phyloP scores from a whole-genome alignment of 257 asterid genomes.

The Solanum virginianum region DNA sequence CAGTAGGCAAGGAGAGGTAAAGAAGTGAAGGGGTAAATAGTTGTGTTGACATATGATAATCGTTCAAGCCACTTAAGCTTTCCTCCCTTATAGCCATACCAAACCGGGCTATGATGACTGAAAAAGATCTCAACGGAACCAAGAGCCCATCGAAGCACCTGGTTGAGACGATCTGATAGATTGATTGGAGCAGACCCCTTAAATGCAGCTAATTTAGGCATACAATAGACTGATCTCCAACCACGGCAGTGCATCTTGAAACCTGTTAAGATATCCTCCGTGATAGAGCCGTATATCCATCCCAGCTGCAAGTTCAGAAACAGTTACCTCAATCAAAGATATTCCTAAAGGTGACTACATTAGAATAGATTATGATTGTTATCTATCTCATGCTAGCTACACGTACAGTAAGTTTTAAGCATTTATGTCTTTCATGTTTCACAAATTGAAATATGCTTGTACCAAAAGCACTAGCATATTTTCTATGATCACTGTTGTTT shows the following conservation, averaged over 20 bases:
- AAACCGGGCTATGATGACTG: conserved; percentile 77
- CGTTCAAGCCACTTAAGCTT: conserved; percentile 89
- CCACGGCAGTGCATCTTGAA: conserved; percentile 98
- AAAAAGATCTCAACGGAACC: conserved; percentile 92
- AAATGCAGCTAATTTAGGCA: conserved; percentile 76
- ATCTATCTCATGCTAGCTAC: background rate
- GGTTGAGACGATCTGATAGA: conserved; percentile 90
- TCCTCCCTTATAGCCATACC: conserved; percentile 77
- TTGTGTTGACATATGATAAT: conserved; percentile 67
- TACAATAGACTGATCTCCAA: conserved; percentile 88
- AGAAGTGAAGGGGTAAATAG: conserved; percentile 86
- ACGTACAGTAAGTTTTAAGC: background rate
- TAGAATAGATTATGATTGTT: background rate
- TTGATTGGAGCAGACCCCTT: conserved; percentile 93
- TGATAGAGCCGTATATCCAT: conserved; percentile 92
- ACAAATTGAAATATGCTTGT: background rate
- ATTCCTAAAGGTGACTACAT: background rate
- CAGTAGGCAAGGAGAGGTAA: conserved; percentile 89
- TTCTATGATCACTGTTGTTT: background rate
- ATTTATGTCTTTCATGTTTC: background rate
- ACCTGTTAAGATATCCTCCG: conserved; percentile 91
- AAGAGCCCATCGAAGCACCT: conserved; percentile 89
- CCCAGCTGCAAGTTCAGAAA: conserved; percentile 55
- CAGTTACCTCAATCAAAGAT: background rate
- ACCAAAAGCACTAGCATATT: background rate